Conservation (phyloP, 1,139 yeast genomes). For the Protomyces gravidus region DNA sequence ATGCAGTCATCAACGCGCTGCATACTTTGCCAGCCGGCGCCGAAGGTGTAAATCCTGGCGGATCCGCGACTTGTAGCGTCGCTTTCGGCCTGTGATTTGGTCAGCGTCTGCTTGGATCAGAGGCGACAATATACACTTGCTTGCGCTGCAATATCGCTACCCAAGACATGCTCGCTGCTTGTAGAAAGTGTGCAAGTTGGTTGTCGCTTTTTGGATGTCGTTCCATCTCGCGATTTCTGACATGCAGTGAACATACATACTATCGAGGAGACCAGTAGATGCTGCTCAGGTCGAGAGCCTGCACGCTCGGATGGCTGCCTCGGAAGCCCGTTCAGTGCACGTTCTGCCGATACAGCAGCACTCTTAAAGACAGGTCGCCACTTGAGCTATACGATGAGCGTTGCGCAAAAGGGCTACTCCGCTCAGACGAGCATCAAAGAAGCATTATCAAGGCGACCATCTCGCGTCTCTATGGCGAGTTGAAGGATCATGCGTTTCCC, state of each 20-base stretch:
- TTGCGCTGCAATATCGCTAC: background rate
- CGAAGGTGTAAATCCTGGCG: conserved; percentile 19
- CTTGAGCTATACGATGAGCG: conserved; percentile 17
- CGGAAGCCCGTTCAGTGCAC: background rate
- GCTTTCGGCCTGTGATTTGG: conserved; percentile 2
- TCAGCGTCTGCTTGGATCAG: background rate
- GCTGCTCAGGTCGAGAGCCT: background rate
- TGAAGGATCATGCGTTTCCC: conserved; percentile 13
- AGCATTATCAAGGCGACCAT: conserved; percentile 10
- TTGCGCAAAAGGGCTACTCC: conserved; percentile 11
- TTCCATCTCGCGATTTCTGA: background rate
- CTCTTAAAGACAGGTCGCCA: background rate
- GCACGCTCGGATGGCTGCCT: background rate
- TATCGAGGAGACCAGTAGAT: background rate
- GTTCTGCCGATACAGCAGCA: background rate
- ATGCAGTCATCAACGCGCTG: background rate
- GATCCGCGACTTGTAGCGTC: conserved; percentile 11
- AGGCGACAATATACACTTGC: background rate
- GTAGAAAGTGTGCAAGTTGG: background rate
- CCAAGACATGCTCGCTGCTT: background rate
- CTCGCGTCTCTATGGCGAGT: conserved; percentile 20
- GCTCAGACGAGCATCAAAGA: conserved; percentile 21
- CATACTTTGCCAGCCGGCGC: background rate
- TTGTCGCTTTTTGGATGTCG: background rate
- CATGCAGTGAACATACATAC: too few relatives aligned